These are phyloP conservation scores for Floccularia luteovirens DNA, from an alignment of 768 basidiomycete species.

Conservation along the genomic window DNA sequence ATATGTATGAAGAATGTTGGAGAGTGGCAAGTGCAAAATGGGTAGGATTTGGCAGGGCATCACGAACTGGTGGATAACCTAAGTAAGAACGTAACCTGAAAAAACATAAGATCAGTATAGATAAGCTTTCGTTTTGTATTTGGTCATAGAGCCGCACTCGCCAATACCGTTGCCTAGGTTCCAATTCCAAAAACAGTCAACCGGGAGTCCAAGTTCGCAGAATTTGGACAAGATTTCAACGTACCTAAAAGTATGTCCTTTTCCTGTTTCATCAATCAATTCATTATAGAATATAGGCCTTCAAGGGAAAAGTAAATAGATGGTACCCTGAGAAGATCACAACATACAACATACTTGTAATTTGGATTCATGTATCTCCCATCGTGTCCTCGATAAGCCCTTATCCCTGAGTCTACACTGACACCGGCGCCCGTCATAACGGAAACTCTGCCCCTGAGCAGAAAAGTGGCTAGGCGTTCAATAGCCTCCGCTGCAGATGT, in stretches of 20 bases:
- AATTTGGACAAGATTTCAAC: constrained; percentile 10
- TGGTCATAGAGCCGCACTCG: constrained; percentile 10
- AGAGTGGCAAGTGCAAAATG: constrained; percentile 85
- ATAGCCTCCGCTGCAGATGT: constrained; percentile 45
- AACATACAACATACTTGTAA: constrained; percentile 49
- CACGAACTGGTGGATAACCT: constrained; percentile 84
- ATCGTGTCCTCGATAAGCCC: constrained; percentile 86
- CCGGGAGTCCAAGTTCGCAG: constrained; percentile 1
- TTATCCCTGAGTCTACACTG: constrained; percentile 91
- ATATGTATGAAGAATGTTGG: constrained; percentile 55
- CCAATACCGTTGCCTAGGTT: constrained; percentile 78
- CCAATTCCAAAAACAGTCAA: background rate
- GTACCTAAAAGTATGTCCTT: constrained; percentile 67
- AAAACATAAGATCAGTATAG: background rate
- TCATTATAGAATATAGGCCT: constrained; percentile 81
- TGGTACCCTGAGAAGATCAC: background rate
- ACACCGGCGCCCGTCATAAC: constrained; percentile 90
- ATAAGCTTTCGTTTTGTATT: background rate
- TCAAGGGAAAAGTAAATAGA: constrained; percentile 4
- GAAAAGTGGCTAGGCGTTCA: constrained; percentile 55
- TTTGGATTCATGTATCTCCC: constrained; percentile 89
- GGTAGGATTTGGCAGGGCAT: constrained; percentile 79
- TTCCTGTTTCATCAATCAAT: constrained; percentile 62
- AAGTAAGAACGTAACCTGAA: constrained; percentile 65
- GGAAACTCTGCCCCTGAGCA: constrained; percentile 61